These are phyloP conservation scores for Exophiala viscosa DNA, from an alignment of 2,329 filamentous ascomycete genomes.

Conservation along the genomic window DNA sequence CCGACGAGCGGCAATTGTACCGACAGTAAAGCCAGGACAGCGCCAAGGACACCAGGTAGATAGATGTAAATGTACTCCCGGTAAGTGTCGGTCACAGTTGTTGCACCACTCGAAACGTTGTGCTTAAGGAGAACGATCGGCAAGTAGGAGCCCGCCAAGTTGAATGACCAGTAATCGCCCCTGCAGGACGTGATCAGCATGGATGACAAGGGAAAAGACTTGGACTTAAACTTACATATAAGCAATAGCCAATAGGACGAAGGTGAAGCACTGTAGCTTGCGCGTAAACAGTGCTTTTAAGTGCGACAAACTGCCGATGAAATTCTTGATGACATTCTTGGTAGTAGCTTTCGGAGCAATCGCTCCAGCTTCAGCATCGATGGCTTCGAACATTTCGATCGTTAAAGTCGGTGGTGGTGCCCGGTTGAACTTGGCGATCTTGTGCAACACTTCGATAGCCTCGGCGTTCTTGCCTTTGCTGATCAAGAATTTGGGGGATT, in stretches of 20 bases:
- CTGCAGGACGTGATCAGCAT: conserved; percentile 33
- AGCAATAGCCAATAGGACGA: conserved; percentile 37
- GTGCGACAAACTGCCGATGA: conserved; percentile 33
- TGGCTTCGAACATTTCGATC: conserved; percentile 60
- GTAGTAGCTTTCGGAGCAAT: conserved; percentile 10
- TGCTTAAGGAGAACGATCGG: conserved; percentile 34
- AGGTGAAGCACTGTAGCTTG: conserved; percentile 33
- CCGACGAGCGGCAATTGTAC: conserved; percentile 43
- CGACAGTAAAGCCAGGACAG: conserved; percentile 37
- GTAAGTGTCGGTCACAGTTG: conserved; percentile 30
- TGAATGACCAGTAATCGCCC: conserved; percentile 33
- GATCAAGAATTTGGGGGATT: conserved; percentile 81
- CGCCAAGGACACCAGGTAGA: conserved; percentile 34
- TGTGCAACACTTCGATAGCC: conserved; percentile 75
- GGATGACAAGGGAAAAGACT: conserved; percentile 23
- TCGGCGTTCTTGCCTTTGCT: conserved; percentile 72
- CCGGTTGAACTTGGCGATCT: conserved; percentile 68
- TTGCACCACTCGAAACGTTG: conserved; percentile 29
- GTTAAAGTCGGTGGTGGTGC: conserved; percentile 68
- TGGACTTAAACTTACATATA: conserved; percentile 32
- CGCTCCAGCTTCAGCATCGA: conserved; percentile 41
- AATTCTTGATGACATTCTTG: conserved; percentile 29
- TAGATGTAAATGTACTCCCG: conserved; percentile 38
- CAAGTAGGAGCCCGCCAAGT: conserved; percentile 38
- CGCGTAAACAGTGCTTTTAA: conserved; percentile 31